A percentile compares a stretch with the other conserved stretches of the same genome.
Conservation (phyloP, 345 rosid species). For the Bruguiera sexangula region DNA sequence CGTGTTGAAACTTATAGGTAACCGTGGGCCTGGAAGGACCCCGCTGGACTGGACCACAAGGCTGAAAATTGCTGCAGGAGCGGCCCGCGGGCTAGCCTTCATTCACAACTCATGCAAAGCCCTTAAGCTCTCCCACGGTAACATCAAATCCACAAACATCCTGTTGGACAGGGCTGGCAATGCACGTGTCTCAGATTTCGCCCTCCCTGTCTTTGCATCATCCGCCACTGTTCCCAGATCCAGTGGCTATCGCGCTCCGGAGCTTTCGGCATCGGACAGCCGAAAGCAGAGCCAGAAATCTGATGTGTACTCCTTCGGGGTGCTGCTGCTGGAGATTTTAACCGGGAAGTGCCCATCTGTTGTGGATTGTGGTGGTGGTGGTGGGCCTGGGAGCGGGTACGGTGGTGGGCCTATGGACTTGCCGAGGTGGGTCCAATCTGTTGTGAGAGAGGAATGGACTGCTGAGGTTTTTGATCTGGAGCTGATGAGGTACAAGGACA, state of each 20-base stretch:
- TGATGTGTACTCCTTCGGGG: constrained; percentile 81
- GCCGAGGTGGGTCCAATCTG: constrained; percentile 77
- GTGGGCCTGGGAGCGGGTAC: constrained; percentile 25
- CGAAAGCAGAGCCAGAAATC: constrained; percentile 62
- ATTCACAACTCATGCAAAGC: constrained; percentile 72
- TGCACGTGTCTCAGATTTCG: constrained; percentile 68
- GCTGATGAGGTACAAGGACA: constrained; percentile 80
- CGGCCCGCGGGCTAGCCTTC: constrained; percentile 74
- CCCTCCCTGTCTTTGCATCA: constrained; percentile 52
- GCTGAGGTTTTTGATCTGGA: constrained; percentile 83
- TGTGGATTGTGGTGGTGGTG: constrained; percentile 46
- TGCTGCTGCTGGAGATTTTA: constrained; percentile 62
- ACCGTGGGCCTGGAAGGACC: constrained; percentile 83
- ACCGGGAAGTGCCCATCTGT: constrained; percentile 75
- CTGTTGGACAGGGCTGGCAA: constrained; percentile 62
- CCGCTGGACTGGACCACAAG: constrained; percentile 90
- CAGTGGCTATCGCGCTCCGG: constrained; percentile 76
- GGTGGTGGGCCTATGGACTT: constrained; percentile 55
- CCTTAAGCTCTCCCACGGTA: constrained; percentile 74
- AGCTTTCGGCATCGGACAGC: constrained; percentile 32
- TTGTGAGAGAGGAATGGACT: constrained; percentile 86
- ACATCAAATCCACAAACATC: constrained; percentile 79
- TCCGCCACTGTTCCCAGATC: constrained; percentile 39
- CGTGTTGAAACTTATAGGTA: constrained; percentile 40
- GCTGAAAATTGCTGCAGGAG: constrained; percentile 72